These are phyloP conservation scores for Ogataea polymorpha DNA, from an alignment of 805 yeast genomes.

Conservation along the genomic window DNA sequence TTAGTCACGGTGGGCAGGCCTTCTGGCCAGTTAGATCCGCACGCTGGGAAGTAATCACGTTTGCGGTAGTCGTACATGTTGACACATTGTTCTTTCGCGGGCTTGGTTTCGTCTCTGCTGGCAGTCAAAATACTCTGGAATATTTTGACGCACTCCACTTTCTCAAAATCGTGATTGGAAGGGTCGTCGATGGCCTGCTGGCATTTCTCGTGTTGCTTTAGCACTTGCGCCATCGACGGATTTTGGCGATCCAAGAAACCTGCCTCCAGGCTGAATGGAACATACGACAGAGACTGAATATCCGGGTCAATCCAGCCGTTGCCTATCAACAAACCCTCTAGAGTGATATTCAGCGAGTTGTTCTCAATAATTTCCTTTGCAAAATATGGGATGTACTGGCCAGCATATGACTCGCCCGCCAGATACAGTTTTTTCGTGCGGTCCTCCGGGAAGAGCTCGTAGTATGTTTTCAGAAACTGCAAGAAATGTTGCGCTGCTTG, in stretches of 20 bases:
- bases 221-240: constrained; percentile 38
- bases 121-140: constrained; percentile 36
- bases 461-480: constrained; percentile 63
- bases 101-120: constrained; percentile 26
- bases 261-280: constrained; percentile 64
- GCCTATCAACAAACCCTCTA: constrained; percentile 75
- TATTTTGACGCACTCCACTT: constrained; percentile 39
- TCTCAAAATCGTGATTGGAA: constrained; percentile 24
- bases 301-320: constrained; percentile 95
- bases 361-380: constrained; percentile 56
- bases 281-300: constrained; percentile 74
- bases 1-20: constrained; percentile 47
- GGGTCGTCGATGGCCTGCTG: constrained; percentile 47
- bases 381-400: constrained; percentile 91
- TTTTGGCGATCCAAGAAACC: constrained; percentile 48
- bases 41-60: constrained; percentile 72
- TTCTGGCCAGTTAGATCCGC: constrained; percentile 93
- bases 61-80: constrained; percentile 82
- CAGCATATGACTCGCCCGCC: constrained; percentile 97
- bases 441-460: constrained; percentile 71
- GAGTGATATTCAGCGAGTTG: constrained; percentile 31
- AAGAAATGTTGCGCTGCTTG: constrained; percentile 63
- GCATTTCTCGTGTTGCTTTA: constrained; percentile 55
- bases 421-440: constrained; percentile 58
- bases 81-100: constrained; percentile 52